Percentiles rank a stretch among this genome's conserved stretches.
phyloP scores from a whole-genome alignment of 2,329 filamentous ascomycete genomes.

The Hymenoscyphus albidus region DNA sequence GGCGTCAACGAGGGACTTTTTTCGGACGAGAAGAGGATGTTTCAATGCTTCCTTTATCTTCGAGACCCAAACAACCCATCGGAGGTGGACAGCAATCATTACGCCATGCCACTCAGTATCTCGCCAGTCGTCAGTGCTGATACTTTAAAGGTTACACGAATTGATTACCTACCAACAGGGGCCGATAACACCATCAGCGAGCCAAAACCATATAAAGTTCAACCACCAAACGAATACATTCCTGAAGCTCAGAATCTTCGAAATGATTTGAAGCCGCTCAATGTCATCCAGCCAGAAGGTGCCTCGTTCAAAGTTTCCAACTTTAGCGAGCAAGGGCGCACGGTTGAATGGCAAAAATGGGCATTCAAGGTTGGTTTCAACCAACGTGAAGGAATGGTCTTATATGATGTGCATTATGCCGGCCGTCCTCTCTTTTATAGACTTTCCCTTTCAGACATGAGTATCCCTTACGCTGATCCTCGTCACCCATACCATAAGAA shows the following conservation, averaged over 20 bases:
- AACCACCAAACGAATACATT: slow-evolving; percentile 59
- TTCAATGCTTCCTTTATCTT: slow-evolving; percentile 65
- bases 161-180: slow-evolving; percentile 67
- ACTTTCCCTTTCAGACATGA: slow-evolving; percentile 62
- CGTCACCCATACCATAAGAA: slow-evolving; percentile 66
- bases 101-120: slow-evolving; percentile 61
- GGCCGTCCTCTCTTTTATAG: slow-evolving; percentile 64
- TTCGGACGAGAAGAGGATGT: slow-evolving; percentile 45
- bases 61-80: slow-evolving; percentile 55
- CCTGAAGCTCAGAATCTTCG: slow-evolving; percentile 57
- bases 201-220: slow-evolving; percentile 53
- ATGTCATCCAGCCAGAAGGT: slow-evolving; percentile 62
- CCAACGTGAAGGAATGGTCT: slow-evolving; percentile 60
- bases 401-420: slow-evolving; percentile 64
- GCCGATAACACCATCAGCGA: slow-evolving; percentile 55
- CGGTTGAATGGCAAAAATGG: slow-evolving; percentile 65
- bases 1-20: slow-evolving; percentile 46
- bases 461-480: slow-evolving; percentile 58
- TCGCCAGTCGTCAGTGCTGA: slow-evolving; percentile 63
- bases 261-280: slow-evolving; percentile 60
- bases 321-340: slow-evolving; percentile 49
- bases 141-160: slow-evolving; percentile 61
- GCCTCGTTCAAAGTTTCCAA: slow-evolving; percentile 54
- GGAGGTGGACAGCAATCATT: slow-evolving; percentile 64
- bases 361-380: slow-evolving; percentile 59